Evolutionary conservation across 2,329 filamentous ascomycete species (phyloP).

Genomic region (Beauveria brongniartii): DNA sequence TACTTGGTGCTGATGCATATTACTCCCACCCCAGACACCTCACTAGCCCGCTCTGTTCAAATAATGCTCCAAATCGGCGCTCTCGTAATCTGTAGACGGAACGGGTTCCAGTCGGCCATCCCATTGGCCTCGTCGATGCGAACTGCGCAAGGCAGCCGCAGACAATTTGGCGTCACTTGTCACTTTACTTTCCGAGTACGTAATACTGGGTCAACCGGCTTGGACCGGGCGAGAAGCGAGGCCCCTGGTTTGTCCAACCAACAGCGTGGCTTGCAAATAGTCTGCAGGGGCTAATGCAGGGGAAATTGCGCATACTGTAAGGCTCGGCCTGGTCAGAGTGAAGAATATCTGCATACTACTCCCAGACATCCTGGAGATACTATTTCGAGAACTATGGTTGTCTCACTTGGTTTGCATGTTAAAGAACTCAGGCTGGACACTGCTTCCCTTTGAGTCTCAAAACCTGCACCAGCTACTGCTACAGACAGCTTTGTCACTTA

Average conservation of each 20-base stretch:
- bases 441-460: neutral
- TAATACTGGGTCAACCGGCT: neutral
- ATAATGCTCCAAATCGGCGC: neutral
- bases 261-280: constrained; percentile 10
- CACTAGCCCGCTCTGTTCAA: neutral
- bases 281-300: constrained; percentile 4
- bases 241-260: neutral
- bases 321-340: neutral
- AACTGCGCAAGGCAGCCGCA: neutral
- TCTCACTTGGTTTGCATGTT: neutral
- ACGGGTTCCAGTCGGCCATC: neutral
- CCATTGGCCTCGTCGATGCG: neutral
- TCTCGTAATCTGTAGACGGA: neutral
- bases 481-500: neutral
- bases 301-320: neutral
- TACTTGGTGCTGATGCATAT: neutral
- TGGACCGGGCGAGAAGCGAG: neutral
- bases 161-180: neutral
- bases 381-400: neutral
- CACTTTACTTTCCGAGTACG: neutral
- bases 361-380: no score
- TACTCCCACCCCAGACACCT: neutral
- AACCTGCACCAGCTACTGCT: neutral
- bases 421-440: neutral
- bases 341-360: no score